Evolutionary conservation across 805 yeast genomes (phyloP).

Genomic region (Ogataea philodendri): DNA sequence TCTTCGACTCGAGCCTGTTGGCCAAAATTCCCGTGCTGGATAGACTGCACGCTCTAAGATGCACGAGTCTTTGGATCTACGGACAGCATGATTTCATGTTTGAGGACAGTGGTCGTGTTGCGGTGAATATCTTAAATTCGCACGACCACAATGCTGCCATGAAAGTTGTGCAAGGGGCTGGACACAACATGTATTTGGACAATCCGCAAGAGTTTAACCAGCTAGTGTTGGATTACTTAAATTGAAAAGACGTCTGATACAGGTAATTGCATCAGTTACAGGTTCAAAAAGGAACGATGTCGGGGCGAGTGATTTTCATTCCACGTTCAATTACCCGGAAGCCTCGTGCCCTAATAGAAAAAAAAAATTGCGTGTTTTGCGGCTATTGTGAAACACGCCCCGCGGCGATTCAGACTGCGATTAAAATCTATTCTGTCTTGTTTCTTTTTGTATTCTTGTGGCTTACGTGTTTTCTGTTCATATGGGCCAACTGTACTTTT

Average conservation of each 20-base stretch:
- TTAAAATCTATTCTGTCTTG: slow-evolving; percentile 7
- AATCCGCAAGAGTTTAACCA: slow-evolving; percentile 55
- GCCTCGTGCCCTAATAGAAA: slow-evolving; percentile 1
- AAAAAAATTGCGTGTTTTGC: slow-evolving; percentile 4
- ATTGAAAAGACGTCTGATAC: slow-evolving; percentile 13
- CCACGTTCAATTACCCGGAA: slow-evolving; percentile 4
- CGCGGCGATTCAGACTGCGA: slow-evolving; percentile 1
- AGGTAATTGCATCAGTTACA: too few relatives aligned
- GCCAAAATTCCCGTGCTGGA: slow-evolving; percentile 68
- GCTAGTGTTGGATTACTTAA: slow-evolving; percentile 38
- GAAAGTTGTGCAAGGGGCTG: slow-evolving; percentile 51
- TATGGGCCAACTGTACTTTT: slow-evolving; percentile 1
- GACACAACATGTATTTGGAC: slow-evolving; percentile 77
- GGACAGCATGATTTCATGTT: slow-evolving; percentile 81
- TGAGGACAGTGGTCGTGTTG: slow-evolving; percentile 53
- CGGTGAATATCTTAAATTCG: slow-evolving; percentile 30
- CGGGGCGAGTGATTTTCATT: neutral
- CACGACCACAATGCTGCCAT: slow-evolving; percentile 35
- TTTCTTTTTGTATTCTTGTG: slow-evolving; percentile 10
- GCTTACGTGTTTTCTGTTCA: slow-evolving; percentile 16
- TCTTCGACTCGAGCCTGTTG: slow-evolving; percentile 56
- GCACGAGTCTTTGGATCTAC: slow-evolving; percentile 47
- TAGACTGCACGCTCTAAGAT: slow-evolving; percentile 40
- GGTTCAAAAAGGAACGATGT: neutral
- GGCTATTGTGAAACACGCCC: slow-evolving; percentile 5